Evolutionary conservation across 2,329 filamentous ascomycete species (phyloP), one percentile per base, ranked within the genome.

Genomic region (Tolypocladium sp.): DNA sequence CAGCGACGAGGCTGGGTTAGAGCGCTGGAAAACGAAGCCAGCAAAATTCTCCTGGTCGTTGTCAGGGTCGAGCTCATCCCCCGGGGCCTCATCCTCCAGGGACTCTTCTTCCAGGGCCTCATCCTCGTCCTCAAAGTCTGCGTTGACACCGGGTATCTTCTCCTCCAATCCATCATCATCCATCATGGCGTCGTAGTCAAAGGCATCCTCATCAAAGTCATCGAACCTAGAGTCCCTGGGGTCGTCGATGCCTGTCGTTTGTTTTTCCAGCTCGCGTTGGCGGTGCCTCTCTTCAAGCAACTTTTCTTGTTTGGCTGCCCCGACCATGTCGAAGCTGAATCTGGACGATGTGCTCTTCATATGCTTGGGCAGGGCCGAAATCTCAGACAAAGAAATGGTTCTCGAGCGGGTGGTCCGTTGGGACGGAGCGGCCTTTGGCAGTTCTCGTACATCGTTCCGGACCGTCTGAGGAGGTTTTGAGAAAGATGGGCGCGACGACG

Each of bases 291-390:
- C 90, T 70, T 91, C 90, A 46, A 92, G 75, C 42, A 88, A 70
- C 70, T 86, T 88, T 70, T 88, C 85, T 66, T 86, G 80, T 60
- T 83, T 81, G 17, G 88, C 88, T 7, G 84, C 84, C 6, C 87
- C 87, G 20, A 86, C 82, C 79, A 92, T 90, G 67, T 92, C 89
- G 67, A 93, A 93, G 66, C 89, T 92, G 68, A 93, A 92, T 17
- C 90, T 79, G 0, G 88, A 91, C 0, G 89, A 90, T 13, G 87
- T 90, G 69, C 89, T 92, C 72, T 87, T 88, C 84, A 88, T 87
- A 62, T 87, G 84, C 61, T 75, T 82, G 2, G 84, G 85, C 40
- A 87, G 61, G 1, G 80, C 77, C 8, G 79, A 81, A 2, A 76
- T 68, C 4, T 77, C 77, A 0, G 81, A 80, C 1, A 79, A 60